These are phyloP conservation scores for Leonotis leonurus DNA, from an alignment of 257 asterid species.

Conservation along the genomic window DNA sequence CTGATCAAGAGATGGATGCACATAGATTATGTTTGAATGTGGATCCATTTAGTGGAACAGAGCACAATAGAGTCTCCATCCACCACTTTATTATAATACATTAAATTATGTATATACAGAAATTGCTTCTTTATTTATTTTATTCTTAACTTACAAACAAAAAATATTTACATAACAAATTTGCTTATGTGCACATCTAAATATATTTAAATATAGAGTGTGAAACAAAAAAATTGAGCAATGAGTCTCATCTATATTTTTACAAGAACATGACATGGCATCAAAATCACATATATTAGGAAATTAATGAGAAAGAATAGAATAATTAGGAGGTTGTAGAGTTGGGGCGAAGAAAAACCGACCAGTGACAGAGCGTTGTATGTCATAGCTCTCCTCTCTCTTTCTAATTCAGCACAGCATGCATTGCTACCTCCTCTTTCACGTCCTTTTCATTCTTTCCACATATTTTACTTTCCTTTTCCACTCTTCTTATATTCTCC, in stretches of 20 bases:
- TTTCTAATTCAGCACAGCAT: conserved; percentile 31
- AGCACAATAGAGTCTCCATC: background rate
- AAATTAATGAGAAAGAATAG: no score
- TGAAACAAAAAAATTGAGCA: no score
- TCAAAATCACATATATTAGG: no score
- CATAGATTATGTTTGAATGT: conserved; percentile 1
- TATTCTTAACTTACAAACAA: no score
- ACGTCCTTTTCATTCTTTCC: conserved; percentile 45
- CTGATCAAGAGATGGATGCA: conserved; percentile 9
- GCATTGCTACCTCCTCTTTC: conserved; percentile 42
- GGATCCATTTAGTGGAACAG: background rate
- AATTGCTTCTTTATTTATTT: no score
- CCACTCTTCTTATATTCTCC: background rate
- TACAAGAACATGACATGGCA: no score
- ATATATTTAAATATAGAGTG: no score
- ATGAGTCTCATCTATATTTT: no score
- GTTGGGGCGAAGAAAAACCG: conserved; percentile 5
- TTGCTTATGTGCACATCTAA: no score
- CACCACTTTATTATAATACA: background rate
- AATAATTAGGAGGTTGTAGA: no score
- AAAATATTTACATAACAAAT: no score
- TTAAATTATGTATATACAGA: no score
- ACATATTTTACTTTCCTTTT: background rate
- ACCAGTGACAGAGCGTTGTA: conserved; percentile 7
- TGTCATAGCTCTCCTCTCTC: background rate